Conservation (phyloP, 2,329 filamentous ascomycete genomes). For the Tricladium varicosporioides region DNA sequence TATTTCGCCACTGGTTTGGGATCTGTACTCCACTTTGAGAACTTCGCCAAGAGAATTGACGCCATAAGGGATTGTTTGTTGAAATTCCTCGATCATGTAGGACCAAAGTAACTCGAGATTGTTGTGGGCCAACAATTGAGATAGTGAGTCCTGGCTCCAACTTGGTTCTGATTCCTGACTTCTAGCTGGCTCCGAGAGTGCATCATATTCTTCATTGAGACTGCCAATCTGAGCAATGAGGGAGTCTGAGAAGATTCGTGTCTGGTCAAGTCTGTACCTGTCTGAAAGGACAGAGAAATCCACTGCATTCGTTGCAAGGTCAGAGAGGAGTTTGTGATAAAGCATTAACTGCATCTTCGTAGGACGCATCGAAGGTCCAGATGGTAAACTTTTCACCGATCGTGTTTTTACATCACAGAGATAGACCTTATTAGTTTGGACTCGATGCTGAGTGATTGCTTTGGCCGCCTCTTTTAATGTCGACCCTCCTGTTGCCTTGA, state of each 20-base stretch:
- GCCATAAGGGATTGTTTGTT: slow-evolving; percentile 45
- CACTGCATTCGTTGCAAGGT: slow-evolving; percentile 69
- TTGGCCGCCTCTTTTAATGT: slow-evolving; percentile 20
- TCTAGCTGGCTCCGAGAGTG: slow-evolving; percentile 29
- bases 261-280: slow-evolving; percentile 67
- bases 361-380: slow-evolving; percentile 63
- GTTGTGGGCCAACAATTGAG: slow-evolving; percentile 54
- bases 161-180: slow-evolving; percentile 23
- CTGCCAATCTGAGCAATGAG: slow-evolving; percentile 75
- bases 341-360: slow-evolving; percentile 86
- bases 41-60: slow-evolving; percentile 53
- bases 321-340: slow-evolving; percentile 81
- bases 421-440: slow-evolving; percentile 52
- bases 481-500: slow-evolving; percentile 20
- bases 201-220: slow-evolving; percentile 63
- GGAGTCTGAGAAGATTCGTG: slow-evolving; percentile 69
- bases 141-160: slow-evolving; percentile 32
- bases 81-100: slow-evolving; percentile 61
- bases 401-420: slow-evolving; percentile 89
- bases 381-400: slow-evolving; percentile 58
- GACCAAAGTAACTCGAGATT: slow-evolving; percentile 58
- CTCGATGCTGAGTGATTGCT: slow-evolving; percentile 3
- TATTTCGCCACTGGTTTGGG: slow-evolving; percentile 44
- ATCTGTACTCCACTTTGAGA: slow-evolving; percentile 55
- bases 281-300: slow-evolving; percentile 67